Evolutionary conservation across 148 eudicot species (phyloP), one percentile per base, ranked within the genome.

Genomic region (Cornus kousa): DNA sequence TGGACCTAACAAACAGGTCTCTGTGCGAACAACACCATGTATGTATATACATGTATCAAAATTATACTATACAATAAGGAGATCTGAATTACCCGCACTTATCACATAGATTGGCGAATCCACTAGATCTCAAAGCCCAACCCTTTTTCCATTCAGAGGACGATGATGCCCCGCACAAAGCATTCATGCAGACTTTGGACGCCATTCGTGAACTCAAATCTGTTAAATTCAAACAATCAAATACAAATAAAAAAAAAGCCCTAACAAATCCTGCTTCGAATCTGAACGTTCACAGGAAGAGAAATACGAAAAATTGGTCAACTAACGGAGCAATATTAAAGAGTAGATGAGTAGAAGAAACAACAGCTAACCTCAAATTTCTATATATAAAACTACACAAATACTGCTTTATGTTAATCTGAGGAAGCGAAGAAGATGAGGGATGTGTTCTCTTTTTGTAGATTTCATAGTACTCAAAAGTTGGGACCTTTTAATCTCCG

Each of bases 41-140:
- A 35, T 35, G 5, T 35, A 35, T 35, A 35, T 16, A 53, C 12
- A 53, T 11, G 12, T 53, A 13, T 62, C 24, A n/a, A 62, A 19
- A 7, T 4, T 4, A n/a, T 5, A 62, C 4, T 19, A 20, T 9
- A 43, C 1, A 62, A 62, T 62, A 13, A 23, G 68, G 53, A 50
- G 75, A 74, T 67, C 7, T 8, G 46, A 6, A 67, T 62, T 85
- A 95, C 99, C 99, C 99, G 97, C 99, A 95, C 69, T 86, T 91
- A 76, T 80, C 80, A 76, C 99, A 95, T 53, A 95, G 93, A 80
- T 24, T 80, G 72, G 97, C 97, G 74, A 89, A 88, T 77, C 85
- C 91, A 79, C 97, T 95, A 75, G 97, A 90, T 88, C 93, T 90
- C 87, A 95, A 79, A 81, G 81, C 84, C 99, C 97, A 95, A 35